Evolutionary conservation across 768 basidiomycete species (phyloP), one percentile per base, ranked within the genome.

Genomic region (Mycena venus): DNA sequence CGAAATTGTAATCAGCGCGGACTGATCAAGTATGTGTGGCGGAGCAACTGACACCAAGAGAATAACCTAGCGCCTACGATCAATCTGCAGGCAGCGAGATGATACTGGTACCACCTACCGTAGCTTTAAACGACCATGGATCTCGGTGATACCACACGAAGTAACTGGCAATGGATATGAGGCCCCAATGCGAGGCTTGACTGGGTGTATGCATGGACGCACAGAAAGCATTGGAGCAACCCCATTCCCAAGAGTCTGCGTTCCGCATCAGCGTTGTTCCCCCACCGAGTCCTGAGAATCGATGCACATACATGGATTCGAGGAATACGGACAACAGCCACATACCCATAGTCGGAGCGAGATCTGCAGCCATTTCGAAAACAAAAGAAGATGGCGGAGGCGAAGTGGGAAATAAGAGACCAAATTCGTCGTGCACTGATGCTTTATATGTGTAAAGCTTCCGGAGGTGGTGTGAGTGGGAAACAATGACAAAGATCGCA

Each of bases 141-240:
- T 70, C 68, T 31, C 19, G 19, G 42, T 17, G 68, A 32, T 70
- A 70, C 68, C 68, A 70, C 2, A 61, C 59, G 32, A 70, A 70
- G 23, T 60, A 70, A 17, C 64, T 66, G 36, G 21, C 27, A 31
- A n/a, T 7, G 3, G 42, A n/a, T n/a, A n/a, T n/a, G 32, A 55
- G 29, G 27, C 25, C 1, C 11, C 42, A 31, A 21, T 3, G 2
- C 32, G 36, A 34, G 6, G 4, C 32, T 44, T 5, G 44, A 51
- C 64, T 14, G n/a, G 40, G 44, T 61, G 59, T 47, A 70, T n/a
- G n/a, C n/a, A n/a, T 53, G n/a, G n/a, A n/a, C n/a, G n/a, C n/a
- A n/a, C n/a, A n/a, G n/a, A n/a, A n/a, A n/a, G n/a, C n/a, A n/a
- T n/a, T 70, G 68, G 29, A 70, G 68, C 11, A 70, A 6, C 19